Base-by-base conservation (phyloP, 345 rosid species). In the Gossypium longicalyx region DNA sequence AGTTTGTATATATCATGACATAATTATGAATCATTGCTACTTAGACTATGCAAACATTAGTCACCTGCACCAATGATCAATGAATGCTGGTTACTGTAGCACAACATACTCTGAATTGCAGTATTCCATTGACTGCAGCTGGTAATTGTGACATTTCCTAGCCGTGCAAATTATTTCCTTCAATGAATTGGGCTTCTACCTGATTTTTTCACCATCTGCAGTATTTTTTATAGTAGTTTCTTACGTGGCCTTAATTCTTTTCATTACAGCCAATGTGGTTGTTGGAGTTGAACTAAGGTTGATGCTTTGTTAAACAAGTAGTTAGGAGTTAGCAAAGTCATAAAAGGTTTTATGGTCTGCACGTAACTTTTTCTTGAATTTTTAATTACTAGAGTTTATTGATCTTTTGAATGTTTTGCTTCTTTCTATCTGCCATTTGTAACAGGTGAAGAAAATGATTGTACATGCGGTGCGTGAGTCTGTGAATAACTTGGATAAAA, bases 361-460 rank as follows among this genome's bases (percentile, higher is more conserved):
- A 34, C 41, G 7, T 34, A 34, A 34, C 56, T 34, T 64, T 64
- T n/a, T 71, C 58, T 12, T 41, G 13, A 11, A 65, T 41, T n/a
- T 38, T 9, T 25, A 63, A 63, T 34, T 17, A 66, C 19, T 67
- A 3, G 56, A 12, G 56, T 45, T 48, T 23, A 22, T 47, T 67
- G 3, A 16, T 16, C 3, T 48, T 47, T 60, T 45, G 23, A 22
- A 45, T 72, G 7, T n/a, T 23, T 23, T 74, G 19, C 17, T 22
- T 20, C 7, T 13, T 47, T 41, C 1, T 64, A n/a, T 47, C 12
- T 47, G 56, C 41, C 53, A 9, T 71, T 2, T 74, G 44, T 45
- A 71, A 65, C 91, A 89, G 91, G 79, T 87, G 76, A 87, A 82
- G 82, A 89, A 87, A 79, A 89, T 87, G 90, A 75, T 69, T 29